Evolutionary conservation across 148 eudicot species (phyloP), one percentile per base, ranked within the genome.

Genomic region (Beta vulgaris): DNA sequence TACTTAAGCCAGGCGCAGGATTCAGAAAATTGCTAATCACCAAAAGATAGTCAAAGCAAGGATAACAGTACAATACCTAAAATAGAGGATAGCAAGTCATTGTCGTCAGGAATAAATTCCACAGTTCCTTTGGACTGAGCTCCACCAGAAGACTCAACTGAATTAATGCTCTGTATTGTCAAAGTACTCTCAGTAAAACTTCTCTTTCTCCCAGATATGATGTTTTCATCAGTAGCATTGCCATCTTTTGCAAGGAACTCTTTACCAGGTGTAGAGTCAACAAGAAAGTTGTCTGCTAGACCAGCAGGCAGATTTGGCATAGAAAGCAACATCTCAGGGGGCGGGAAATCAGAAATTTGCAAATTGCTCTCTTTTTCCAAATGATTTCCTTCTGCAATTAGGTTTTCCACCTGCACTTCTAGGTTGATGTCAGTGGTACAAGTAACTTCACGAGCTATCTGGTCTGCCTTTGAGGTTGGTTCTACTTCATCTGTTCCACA

Each of bases 81-180:
- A 53, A 95, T 95, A 35, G 98, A 92, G 18, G 98, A 92, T 75
- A 95, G 69, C 80, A 95, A 85, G 86, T 95, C 98, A 80, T 90
- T 84, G 71, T 95, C 97, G 80, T 90, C 86, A 32, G 97, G 97
- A 82, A 95, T 73, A 44, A 75, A 74, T 65, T 82, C 96, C 36
- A 58, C 79, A 40, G 92, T 76, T 81, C 85, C 88, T 80, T 87
- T 95, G 46, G 83, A 81, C 73, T 78, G 88, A 70, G 83, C 84
- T 19, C 83, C 84, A 61, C 86, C 87, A 21, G 85, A 84, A 59
- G 98, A 90, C 54, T 88, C 92, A 70, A 76, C 83, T 72, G 96
- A 92, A 83, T 90, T 85, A 42, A 90, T 68, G 80, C 96, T 89
- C 76, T 90, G 93, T 48, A 89, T 67, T 36, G 97, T 92, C 77